Conservation (phyloP, 2,329 filamentous ascomycete genomes). For the Fragosphaeria purpurea region DNA sequence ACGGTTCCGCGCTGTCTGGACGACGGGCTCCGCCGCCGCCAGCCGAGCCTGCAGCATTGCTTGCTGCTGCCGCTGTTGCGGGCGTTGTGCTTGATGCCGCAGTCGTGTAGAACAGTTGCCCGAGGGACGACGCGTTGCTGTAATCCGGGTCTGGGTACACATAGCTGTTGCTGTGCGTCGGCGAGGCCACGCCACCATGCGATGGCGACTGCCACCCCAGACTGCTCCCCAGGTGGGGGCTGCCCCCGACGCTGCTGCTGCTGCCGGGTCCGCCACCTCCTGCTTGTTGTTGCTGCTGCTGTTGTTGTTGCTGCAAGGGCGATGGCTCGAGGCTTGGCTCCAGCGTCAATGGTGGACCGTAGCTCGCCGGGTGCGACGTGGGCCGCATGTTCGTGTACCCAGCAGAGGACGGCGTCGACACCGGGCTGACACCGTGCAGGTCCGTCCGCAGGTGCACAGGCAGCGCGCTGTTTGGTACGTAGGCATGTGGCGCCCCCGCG, state of each 20-base stretch:
- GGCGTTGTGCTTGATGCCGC: too few relatives aligned
- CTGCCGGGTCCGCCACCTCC: constrained; percentile 14
- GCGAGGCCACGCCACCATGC: constrained; percentile 50
- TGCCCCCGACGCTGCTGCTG: constrained; percentile 61
- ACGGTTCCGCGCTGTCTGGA: constrained; percentile 64
- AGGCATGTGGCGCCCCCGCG: constrained; percentile 56
- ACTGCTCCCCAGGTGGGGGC: constrained; percentile 66
- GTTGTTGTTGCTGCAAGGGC: constrained; percentile 30
- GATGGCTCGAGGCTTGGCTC: constrained; percentile 77
- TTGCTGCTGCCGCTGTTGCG: too few relatives aligned
- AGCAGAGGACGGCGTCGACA: constrained; percentile 51
- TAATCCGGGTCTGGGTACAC: constrained; percentile 73
- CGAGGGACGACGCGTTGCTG: constrained; percentile 48
- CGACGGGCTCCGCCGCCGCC: constrained; percentile 41
- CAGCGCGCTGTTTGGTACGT: constrained; percentile 68
- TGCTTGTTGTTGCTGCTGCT: constrained; percentile 30
- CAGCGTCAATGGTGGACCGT: constrained; percentile 75
- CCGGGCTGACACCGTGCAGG: constrained; percentile 55
- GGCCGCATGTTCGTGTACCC: constrained; percentile 52
- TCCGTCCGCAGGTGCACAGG: constrained; percentile 74
- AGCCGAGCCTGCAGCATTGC: constrained; percentile 16
- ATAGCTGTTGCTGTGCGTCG: constrained; percentile 58
- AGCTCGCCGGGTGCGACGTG: constrained; percentile 77
- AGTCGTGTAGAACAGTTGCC: constrained; percentile 62
- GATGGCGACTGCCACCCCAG: constrained; percentile 82